phyloP scores from a whole-genome alignment of 2,329 filamentous ascomycete genomes.

The Diaporthe vexans region DNA sequence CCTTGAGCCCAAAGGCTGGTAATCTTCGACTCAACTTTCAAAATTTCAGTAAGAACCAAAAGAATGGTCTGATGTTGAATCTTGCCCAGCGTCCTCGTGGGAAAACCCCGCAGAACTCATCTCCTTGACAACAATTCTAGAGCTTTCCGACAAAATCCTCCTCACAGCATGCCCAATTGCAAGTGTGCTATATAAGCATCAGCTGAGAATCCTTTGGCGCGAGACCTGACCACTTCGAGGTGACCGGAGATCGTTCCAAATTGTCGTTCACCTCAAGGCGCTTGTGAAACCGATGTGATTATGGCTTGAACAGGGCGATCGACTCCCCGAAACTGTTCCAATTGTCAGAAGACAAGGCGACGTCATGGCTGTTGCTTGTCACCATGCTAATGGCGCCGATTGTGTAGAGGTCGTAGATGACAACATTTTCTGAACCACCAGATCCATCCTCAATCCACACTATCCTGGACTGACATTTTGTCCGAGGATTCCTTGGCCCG shows the following conservation, averaged over 20 bases:
- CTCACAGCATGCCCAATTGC: background rate
- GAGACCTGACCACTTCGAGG: background rate
- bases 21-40: background rate
- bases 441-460: slow-evolving; percentile 45
- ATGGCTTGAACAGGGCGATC: slow-evolving; percentile 44
- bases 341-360: slow-evolving; percentile 53
- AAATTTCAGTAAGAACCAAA: background rate
- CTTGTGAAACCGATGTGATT: background rate
- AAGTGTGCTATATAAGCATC: background rate
- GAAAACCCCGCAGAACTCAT: background rate
- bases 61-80: background rate
- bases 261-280: background rate
- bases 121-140: background rate
- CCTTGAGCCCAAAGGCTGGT: too few species aligned
- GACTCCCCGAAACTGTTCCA: slow-evolving; percentile 52
- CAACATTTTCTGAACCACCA: slow-evolving; percentile 44
- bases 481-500: slow-evolving; percentile 49
- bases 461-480: slow-evolving; percentile 62
- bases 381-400: slow-evolving; percentile 57
- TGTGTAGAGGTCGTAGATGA: slow-evolving; percentile 58
- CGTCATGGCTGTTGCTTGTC: slow-evolving; percentile 50
- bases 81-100: background rate
- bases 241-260: background rate
- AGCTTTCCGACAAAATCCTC: background rate
- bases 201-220: background rate